Base-by-base conservation (phyloP, 208 protist species). In the Leptomonas pyrrhocoris region DNA sequence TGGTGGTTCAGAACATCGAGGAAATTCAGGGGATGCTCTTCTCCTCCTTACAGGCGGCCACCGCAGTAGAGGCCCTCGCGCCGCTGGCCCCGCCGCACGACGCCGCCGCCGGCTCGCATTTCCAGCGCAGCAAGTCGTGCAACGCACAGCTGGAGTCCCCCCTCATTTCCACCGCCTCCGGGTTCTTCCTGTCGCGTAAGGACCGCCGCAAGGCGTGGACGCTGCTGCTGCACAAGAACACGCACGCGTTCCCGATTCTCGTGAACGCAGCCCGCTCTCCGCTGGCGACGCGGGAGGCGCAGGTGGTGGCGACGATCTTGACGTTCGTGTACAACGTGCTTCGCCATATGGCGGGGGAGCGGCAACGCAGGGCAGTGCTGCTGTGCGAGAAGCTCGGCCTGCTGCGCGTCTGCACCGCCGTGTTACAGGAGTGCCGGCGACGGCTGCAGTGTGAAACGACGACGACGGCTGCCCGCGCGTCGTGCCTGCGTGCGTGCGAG, bases 301-400 rank as follows among this genome's bases (percentile, higher is more conserved):
- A 79, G 7, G 80, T 84, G 18, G 81, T 60, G 1, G 73, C 75
- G 27, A 73, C 68, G 11, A 18, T 93, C 21, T 64, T 92, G 19
- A 88, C 85, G 11, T 53, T 93, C 23, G 46, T 95, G 12, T 95
- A 93, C 74, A 93, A 93, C 58, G 66, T 95, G 5, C 66, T 93
- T 28, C 79, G 74, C 30, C 74, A 71, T 45, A 74, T 82, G 64
- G 13, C 78, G 12, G 34, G 48, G 8, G 73, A 83, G 23, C 73
- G 77, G 64, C 76, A 83, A 65, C 31, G 61, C 31, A 80, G 66
- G 54, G 68, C 80, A 0, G 75, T 90, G 59, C 73, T 71, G 23
- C 31, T 80, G 12, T 93, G 90, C 63, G 80, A 77, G 57, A 78
- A 82, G 42, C 51, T 88, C 18, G 81, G 81, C 2, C 42, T 93